Evolutionary conservation across 2,329 filamentous ascomycete species (phyloP).

Genomic region (Thielaviopsis musarum): DNA sequence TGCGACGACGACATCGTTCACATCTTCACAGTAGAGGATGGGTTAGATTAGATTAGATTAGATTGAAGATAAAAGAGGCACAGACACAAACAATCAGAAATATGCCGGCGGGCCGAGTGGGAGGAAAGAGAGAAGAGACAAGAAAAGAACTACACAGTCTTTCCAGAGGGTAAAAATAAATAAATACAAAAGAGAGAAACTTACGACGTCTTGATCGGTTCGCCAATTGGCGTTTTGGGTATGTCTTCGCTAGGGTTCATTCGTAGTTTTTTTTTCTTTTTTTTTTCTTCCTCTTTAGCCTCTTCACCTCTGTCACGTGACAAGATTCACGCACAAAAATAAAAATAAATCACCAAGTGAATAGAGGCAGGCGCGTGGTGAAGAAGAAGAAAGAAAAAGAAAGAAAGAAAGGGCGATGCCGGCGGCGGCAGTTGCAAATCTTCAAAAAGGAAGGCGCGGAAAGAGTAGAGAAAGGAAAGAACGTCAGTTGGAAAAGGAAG

Average conservation of each 20-base stretch:
- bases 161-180: not conserved
- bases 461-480: too few relatives aligned
- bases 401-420: too few relatives aligned
- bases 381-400: too few relatives aligned
- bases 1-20: conserved; percentile 27
- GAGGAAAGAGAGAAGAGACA: not conserved
- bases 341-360: too few relatives aligned
- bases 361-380: too few relatives aligned
- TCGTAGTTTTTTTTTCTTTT: conserved; percentile 14
- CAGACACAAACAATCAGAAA: not conserved
- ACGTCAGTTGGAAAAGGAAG: too few relatives aligned
- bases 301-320: too few relatives aligned
- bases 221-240: conserved; percentile 18
- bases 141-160: not conserved
- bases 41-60: not conserved
- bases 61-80: not conserved
- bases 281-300: too few relatives aligned
- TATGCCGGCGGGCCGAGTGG: not conserved
- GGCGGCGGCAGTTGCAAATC: too few relatives aligned
- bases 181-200: conserved; percentile 11
- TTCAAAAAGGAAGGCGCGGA: too few relatives aligned
- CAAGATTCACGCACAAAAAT: too few relatives aligned
- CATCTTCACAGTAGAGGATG: conserved; percentile 19
- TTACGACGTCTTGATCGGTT: conserved; percentile 23
- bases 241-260: not conserved